Evolutionary conservation across 2,329 filamentous ascomycete genomes (phyloP).

Genomic region (Arthrobotrys megalospora): DNA sequence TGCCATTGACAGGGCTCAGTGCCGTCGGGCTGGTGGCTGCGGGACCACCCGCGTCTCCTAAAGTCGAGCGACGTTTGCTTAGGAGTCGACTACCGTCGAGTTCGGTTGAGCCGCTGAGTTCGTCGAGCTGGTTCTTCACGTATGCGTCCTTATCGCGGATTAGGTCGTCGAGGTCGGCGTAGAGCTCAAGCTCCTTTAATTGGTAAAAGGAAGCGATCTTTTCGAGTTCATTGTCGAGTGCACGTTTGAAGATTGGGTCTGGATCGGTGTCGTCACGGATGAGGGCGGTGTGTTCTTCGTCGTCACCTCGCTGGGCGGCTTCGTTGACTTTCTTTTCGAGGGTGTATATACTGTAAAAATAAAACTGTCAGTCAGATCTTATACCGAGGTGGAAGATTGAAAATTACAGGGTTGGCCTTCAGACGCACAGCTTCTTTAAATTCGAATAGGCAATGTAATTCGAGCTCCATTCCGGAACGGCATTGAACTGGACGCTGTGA

Average conservation of each 20-base stretch:
- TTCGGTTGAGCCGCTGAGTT: constrained; percentile 51
- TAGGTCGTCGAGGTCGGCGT: constrained; percentile 83
- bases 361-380: not conserved
- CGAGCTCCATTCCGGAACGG: constrained; percentile 98
- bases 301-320: constrained; percentile 69
- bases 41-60: constrained; percentile 1
- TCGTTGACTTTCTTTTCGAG: constrained; percentile 82
- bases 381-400: not conserved
- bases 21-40: constrained; percentile 33
- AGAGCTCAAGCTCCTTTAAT: constrained; percentile 88
- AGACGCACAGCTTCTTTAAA: constrained; percentile 90
- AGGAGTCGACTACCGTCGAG: constrained; percentile 48
- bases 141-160: constrained; percentile 80
- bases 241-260: constrained; percentile 83
- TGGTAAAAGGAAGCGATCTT: constrained; percentile 94
- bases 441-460: constrained; percentile 99
- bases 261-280: constrained; percentile 79
- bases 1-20: constrained; percentile 41
- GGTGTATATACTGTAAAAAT: constrained; percentile 84
- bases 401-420: not conserved
- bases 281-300: constrained; percentile 88
- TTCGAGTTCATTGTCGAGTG: constrained; percentile 89
- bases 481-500: constrained; percentile 99
- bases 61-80: constrained; percentile 20
- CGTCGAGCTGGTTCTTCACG: constrained; percentile 73